These are phyloP conservation scores for Arctium minus DNA, from an alignment of 129 eudicot genomes.

Conservation along the genomic window DNA sequence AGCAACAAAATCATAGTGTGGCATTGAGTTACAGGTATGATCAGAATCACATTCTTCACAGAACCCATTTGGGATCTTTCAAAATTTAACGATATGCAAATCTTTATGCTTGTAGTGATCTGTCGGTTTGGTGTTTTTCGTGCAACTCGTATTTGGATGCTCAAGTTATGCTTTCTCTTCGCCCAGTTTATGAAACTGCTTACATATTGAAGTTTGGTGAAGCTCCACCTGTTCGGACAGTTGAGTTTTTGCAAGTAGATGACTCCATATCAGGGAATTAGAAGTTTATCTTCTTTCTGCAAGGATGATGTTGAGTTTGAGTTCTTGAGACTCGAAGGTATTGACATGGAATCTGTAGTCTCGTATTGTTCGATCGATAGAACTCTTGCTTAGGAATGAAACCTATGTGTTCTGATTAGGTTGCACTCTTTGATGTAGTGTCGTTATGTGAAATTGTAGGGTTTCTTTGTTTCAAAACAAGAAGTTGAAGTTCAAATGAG, in stretches of 20 bases:
- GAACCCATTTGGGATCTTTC: not conserved
- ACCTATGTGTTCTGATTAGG: not conserved
- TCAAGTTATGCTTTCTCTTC: slow-evolving; percentile 62
- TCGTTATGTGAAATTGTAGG: not conserved
- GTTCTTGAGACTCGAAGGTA: not conserved
- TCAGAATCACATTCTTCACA: not conserved
- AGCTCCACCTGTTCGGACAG: slow-evolving; percentile 63
- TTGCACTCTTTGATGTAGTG: not conserved
- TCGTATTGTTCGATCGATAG: not conserved
- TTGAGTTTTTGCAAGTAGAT: slow-evolving; percentile 25
- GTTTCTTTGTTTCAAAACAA: not conserved
- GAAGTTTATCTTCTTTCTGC: not conserved
- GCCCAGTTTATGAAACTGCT: slow-evolving; percentile 78
- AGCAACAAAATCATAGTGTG: slow-evolving; percentile 49
- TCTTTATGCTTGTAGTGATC: slow-evolving; percentile 45
- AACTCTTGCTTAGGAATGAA: slow-evolving; percentile 1
- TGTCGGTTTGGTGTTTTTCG: slow-evolving; percentile 93
- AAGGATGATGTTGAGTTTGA: not conserved
- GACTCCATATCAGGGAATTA: slow-evolving; percentile 22
- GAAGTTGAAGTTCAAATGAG: not conserved
- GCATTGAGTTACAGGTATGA: slow-evolving; percentile 86
- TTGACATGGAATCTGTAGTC: not conserved
- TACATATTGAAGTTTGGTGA: slow-evolving; percentile 79
- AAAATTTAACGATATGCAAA: not conserved
- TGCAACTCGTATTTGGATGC: slow-evolving; percentile 92